These are phyloP conservation scores for Acacia crassicarpa DNA, from an alignment of 306 rosid genomes.

Conservation along the genomic window DNA sequence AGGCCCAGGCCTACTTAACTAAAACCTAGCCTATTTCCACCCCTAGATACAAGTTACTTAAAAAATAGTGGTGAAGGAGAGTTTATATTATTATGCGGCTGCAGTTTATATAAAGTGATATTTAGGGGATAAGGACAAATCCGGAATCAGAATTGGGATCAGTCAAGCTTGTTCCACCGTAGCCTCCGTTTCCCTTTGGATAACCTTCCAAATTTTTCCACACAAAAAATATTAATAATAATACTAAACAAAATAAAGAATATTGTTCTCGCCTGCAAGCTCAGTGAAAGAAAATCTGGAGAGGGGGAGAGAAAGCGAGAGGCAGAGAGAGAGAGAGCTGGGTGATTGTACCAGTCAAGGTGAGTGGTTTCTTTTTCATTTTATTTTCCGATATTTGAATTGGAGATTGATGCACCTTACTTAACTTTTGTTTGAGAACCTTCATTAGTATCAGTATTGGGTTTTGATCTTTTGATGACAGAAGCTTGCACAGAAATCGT, in stretches of 20 bases:
- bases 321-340: not conserved
- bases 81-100: not conserved
- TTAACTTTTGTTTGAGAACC: not conserved
- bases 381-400: not conserved
- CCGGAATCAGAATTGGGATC: constrained; percentile 28
- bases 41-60: not conserved
- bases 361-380: not conserved
- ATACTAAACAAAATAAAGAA: not conserved
- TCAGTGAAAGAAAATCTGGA: not conserved
- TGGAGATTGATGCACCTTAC: not conserved
- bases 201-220: constrained; percentile 34
- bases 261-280: not conserved
- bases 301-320: not conserved
- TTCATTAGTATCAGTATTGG: not conserved
- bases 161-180: constrained; percentile 39
- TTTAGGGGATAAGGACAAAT: constrained; percentile 27
- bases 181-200: constrained; percentile 38
- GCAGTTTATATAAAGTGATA: not conserved
- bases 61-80: constrained; percentile 34
- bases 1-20: too few relatives aligned
- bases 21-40: too few relatives aligned
- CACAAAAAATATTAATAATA: not conserved
- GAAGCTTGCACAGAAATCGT: not conserved
- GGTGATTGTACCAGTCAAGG: constrained; percentile 10
- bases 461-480: not conserved